Conservation (phyloP, 2,329 filamentous ascomycete genomes). For the Cladosporium sp. region DNA sequence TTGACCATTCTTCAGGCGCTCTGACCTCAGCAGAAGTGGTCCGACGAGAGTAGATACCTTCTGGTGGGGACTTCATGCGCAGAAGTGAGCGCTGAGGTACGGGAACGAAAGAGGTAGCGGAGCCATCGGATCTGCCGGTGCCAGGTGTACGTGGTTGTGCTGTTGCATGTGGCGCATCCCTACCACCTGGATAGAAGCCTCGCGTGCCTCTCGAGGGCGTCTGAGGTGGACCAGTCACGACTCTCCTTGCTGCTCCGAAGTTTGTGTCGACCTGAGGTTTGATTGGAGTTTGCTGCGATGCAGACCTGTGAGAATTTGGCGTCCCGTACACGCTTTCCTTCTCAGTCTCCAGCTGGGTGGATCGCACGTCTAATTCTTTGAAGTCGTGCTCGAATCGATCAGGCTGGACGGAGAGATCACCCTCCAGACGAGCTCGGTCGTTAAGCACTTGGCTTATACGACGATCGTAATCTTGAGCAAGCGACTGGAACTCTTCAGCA, state of each 20-base stretch:
- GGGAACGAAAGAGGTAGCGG: slow-evolving; percentile 21
- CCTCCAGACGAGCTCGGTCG: slow-evolving; percentile 33
- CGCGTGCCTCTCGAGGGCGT: slow-evolving; percentile 30
- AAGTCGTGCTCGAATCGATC: slow-evolving; percentile 36
- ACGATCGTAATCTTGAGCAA: slow-evolving; percentile 38
- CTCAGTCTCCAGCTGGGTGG: slow-evolving; percentile 30
- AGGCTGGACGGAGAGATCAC: slow-evolving; percentile 36
- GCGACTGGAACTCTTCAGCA: slow-evolving; percentile 34
- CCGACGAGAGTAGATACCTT: slow-evolving; percentile 20
- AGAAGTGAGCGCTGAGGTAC: slow-evolving; percentile 27
- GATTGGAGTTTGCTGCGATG: slow-evolving; percentile 2
- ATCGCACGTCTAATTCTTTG: slow-evolving; percentile 29
- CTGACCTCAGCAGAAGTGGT: slow-evolving; percentile 10
- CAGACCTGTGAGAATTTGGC: slow-evolving; percentile 6
- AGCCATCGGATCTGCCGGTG: slow-evolving; percentile 18
- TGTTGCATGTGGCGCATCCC: slow-evolving; percentile 25
- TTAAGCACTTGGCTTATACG: slow-evolving; percentile 34
- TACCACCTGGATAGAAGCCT: slow-evolving; percentile 25
- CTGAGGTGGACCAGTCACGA: slow-evolving; percentile 22
- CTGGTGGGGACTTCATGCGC: slow-evolving; percentile 28
- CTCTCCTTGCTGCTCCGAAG: not conserved
- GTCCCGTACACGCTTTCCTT: slow-evolving; percentile 22
- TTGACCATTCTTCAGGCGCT: slow-evolving; percentile 21
- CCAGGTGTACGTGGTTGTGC: slow-evolving; percentile 25
- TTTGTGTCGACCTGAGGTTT: not conserved